phyloP scores from a whole-genome alignment of 1,284 basidiomycete genomes.

The Filobasidium uniguttulatum region DNA sequence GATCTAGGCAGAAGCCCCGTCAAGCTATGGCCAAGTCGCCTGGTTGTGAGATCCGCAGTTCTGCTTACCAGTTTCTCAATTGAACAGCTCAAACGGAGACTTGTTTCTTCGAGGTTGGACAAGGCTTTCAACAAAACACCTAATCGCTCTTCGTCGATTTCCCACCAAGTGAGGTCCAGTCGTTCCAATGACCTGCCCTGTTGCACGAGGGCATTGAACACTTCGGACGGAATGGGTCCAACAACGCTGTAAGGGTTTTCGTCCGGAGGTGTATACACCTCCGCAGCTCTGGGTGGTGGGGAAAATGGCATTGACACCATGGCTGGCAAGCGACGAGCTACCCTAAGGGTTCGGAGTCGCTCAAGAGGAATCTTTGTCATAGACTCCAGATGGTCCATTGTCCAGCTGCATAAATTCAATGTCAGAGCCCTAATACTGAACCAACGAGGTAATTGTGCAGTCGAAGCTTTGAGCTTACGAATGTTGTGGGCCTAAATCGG shows the following conservation, averaged over 20 bases:
- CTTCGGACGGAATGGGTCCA: background rate
- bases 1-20: background rate
- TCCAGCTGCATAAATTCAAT: too few relatives aligned
- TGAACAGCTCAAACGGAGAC: background rate
- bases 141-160: slow-evolving; percentile 1
- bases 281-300: background rate
- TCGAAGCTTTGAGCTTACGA: background rate
- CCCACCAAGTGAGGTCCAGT: slow-evolving; percentile 2
- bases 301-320: background rate
- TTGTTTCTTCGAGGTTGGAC: background rate
- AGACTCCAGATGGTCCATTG: background rate
- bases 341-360: background rate
- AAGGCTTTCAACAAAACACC: background rate
- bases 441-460: background rate
- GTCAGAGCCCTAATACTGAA: too few relatives aligned
- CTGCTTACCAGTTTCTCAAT: background rate
- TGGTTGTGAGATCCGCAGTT: background rate
- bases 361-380: background rate
- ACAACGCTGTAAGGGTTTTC: background rate
- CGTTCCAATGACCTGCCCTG: background rate
- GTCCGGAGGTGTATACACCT: background rate
- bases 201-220: background rate
- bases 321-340: background rate
- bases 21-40: too few relatives aligned
- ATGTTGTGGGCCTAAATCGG: slow-evolving; percentile 1